Evolutionary conservation across 345 rosid species (phyloP).

Genomic region (Combretum micranthum): DNA sequence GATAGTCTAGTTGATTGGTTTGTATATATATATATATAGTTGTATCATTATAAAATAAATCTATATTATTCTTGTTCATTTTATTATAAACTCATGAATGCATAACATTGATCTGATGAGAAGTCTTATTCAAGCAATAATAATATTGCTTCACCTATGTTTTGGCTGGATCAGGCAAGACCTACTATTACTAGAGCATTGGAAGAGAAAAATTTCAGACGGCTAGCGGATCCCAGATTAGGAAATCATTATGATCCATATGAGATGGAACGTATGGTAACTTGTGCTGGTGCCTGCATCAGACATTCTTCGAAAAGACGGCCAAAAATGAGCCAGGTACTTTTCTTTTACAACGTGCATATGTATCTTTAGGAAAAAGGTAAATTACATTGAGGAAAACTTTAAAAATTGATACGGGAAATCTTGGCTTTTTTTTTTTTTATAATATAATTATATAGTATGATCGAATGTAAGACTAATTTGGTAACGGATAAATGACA

Average conservation of each 20-base stretch:
- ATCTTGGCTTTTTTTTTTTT: too few relatives aligned
- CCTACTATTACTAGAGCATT: slow-evolving; percentile 44
- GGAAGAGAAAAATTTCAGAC: slow-evolving; percentile 43
- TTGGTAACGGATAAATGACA: background rate
- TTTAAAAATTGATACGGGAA: too few relatives aligned
- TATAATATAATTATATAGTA: too few relatives aligned
- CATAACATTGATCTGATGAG: background rate
- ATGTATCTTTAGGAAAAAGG: too few relatives aligned
- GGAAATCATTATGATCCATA: slow-evolving; percentile 36
- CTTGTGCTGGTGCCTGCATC: slow-evolving; percentile 69
- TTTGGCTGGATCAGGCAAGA: slow-evolving; percentile 49
- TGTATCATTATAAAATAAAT: too few relatives aligned
- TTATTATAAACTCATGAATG: background rate
- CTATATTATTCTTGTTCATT: background rate
- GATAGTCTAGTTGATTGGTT: slow-evolving; percentile 84
- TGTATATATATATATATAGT: background rate
- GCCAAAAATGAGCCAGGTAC: slow-evolving; percentile 87
- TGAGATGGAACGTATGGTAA: slow-evolving; percentile 68
- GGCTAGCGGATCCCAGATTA: slow-evolving; percentile 62
- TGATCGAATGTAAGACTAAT: too few relatives aligned
- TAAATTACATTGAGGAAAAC: background rate
- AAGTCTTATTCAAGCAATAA: slow-evolving; percentile 4
- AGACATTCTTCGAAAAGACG: slow-evolving; percentile 68
- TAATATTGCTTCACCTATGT: slow-evolving; percentile 1
- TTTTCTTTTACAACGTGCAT: background rate